A percentile compares a stretch with the other conserved stretches of the same genome.
Conservation (phyloP, 495 filamentous ascomycete genomes). For the Margaritispora aquatica region DNA sequence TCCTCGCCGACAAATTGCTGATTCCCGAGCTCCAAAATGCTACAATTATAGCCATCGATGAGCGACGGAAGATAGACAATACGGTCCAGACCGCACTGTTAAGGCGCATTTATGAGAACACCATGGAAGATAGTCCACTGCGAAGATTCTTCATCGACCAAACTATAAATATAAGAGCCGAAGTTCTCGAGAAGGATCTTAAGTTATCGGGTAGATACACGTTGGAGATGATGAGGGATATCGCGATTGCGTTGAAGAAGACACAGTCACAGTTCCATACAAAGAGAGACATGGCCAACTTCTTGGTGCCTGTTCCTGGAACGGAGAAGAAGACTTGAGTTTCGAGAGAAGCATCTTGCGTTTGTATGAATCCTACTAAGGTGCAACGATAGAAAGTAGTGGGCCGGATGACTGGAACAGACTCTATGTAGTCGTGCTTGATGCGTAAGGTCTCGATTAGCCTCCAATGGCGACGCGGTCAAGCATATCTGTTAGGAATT, state of each 20-base stretch:
- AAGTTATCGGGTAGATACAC: neutral
- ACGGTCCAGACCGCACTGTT: neutral
- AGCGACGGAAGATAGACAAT: neutral
- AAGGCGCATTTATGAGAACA: neutral
- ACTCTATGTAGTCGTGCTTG: too few species aligned
- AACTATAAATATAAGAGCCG: neutral
- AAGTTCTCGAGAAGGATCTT: neutral
- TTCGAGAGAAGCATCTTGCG: too few species aligned
- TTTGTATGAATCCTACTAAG: too few species aligned
- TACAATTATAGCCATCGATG: neutral
- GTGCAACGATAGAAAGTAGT: too few species aligned
- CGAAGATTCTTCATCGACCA: slow-evolving; percentile 3
- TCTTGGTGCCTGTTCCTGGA: neutral
- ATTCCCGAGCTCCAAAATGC: slow-evolving; percentile 2
- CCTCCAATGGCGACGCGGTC: too few species aligned
- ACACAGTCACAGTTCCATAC: neutral
- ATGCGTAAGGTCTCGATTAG: too few species aligned
- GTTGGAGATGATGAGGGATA: neutral
- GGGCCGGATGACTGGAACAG: too few species aligned
- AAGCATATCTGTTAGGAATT: too few species aligned
- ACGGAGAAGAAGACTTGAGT: neutral
- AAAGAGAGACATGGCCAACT: neutral
- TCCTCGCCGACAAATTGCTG: neutral
- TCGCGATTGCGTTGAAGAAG: neutral
- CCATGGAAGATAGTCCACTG: neutral